phyloP scores from a whole-genome alignment of 2,329 filamentous ascomycete species.

The Cladosporium colombiae region DNA sequence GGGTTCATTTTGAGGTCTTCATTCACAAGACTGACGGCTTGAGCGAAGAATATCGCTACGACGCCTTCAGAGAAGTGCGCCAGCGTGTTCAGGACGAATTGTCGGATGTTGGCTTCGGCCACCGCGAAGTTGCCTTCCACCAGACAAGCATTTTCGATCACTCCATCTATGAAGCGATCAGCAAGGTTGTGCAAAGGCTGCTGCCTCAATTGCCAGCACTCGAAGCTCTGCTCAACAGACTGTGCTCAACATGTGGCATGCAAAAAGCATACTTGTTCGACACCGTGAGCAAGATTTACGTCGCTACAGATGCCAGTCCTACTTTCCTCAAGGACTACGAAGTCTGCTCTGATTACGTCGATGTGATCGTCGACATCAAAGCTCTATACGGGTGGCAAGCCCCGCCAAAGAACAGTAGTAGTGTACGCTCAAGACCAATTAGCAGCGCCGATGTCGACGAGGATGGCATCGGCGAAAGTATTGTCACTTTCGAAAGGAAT shows the following conservation, averaged over 20 bases:
- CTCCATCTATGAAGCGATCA: slow-evolving; percentile 97
- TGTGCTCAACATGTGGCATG: slow-evolving; percentile 90
- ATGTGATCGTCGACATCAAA: slow-evolving; percentile 95
- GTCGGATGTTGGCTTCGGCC: slow-evolving; percentile 88
- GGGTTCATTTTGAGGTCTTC: slow-evolving; percentile 97
- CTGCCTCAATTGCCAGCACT: slow-evolving; percentile 91
- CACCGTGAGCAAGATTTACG: slow-evolving; percentile 97
- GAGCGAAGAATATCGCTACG: slow-evolving; percentile 92
- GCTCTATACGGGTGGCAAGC: slow-evolving; percentile 84
- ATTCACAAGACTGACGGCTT: slow-evolving; percentile 99
- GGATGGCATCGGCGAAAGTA: slow-evolving; percentile 53
- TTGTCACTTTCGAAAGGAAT: slow-evolving; percentile 62
- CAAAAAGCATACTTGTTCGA: slow-evolving; percentile 99
- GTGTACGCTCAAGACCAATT: slow-evolving; percentile 13
- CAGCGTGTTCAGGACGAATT: slow-evolving; percentile 96
- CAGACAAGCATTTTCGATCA: slow-evolving; percentile 98
- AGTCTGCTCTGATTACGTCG: slow-evolving; percentile 97
- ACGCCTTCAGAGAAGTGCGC: slow-evolving; percentile 94
- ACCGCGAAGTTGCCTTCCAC: slow-evolving; percentile 91
- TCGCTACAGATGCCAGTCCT: slow-evolving; percentile 90
- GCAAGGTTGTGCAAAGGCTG: slow-evolving; percentile 96
- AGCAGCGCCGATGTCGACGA: slow-evolving; percentile 20
- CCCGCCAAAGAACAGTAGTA: slow-evolving; percentile 35
- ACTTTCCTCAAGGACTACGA: slow-evolving; percentile 96
- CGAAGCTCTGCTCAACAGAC: slow-evolving; percentile 89